Evolutionary conservation across 106 monocot genomes (phyloP).

Genomic region (Cymbidium sinense): DNA sequence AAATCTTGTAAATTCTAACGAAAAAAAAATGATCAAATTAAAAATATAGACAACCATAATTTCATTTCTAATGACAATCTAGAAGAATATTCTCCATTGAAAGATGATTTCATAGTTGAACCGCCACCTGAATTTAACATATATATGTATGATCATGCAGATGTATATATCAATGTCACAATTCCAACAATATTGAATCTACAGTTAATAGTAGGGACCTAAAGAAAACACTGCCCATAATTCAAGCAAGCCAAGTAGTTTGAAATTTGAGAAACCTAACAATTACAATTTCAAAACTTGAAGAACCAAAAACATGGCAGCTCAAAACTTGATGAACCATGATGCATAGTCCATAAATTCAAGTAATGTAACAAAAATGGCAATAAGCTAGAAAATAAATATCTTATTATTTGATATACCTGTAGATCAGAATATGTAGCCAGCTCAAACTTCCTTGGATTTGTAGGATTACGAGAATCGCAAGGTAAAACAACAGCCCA

Average conservation of each 20-base stretch:
- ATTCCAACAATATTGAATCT: not conserved
- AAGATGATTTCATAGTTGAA: too few relatives aligned
- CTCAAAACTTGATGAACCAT: not conserved
- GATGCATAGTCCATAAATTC: not conserved
- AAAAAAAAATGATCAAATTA: too few relatives aligned
- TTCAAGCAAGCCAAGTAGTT: too few relatives aligned
- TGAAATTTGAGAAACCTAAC: not conserved
- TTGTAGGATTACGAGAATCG: constrained; percentile 47
- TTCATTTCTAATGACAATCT: too few relatives aligned
- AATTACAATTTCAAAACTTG: not conserved
- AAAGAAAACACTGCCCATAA: not conserved
- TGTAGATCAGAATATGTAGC: constrained; percentile 64
- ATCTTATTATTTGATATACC: constrained; percentile 32
- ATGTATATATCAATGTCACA: not conserved
- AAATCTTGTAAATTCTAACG: too few relatives aligned
- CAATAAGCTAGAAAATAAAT: not conserved
- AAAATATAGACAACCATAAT: too few relatives aligned
- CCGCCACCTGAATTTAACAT: too few relatives aligned
- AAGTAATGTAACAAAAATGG: not conserved
- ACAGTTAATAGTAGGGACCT: not conserved
- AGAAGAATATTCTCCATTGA: too few relatives aligned
- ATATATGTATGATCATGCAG: too few relatives aligned
- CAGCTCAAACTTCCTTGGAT: constrained; percentile 65
- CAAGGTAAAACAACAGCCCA: constrained; percentile 82
- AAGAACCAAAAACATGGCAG: not conserved